Base-by-base conservation (phyloP, 169 alveolate genomes). In the Eimeria necatrix region DNA sequence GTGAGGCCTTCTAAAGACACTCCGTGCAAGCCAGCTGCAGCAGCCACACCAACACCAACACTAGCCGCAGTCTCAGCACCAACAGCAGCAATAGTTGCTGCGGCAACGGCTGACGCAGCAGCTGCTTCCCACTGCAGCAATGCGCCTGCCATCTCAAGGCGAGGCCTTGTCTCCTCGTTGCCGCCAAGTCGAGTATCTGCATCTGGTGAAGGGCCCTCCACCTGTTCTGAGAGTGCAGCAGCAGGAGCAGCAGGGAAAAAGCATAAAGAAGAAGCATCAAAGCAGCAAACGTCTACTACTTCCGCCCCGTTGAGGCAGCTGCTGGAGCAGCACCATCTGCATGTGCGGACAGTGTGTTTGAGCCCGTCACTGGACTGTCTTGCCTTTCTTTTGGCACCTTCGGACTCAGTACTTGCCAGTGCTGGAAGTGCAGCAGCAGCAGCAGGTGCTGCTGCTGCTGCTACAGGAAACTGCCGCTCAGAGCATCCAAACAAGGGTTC, bases 361-460 rank as follows among this genome's bases (percentile, higher is more conserved):
- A 22, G 83, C 52, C 48, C 53, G 16, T 71, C 83, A 10, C 9
- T 22, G 7, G 83, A 71, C 51, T 71, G 53, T 24, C 83, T 71
- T 14, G 83, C 83, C 10, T 22, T 71, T 7, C 83, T 71, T 22
- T 48, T 71, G 24, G 18, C 74, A 7, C 74, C 74, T 6, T 14
- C 74, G 10, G 74, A 9, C 24, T 2, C 41, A 32, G 41, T 32
- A 32, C 41, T 32, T 32, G 41, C 41, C 41, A 32, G 41, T 32
- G 41, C 41, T 32, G 41, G 41, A 32, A 32, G 12, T 18, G 20
- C 12, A 2, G 68, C 68, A 10, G 14, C 74, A 6, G 74, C 74
- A 6, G 74, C 74, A 20, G 74, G 41, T 26, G 83, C 83, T 71
- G 83, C 83, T 71, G 83, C 83, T 71, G 83, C 83, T 71, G 83